Percentiles rank a stretch among this genome's conserved stretches.
Conservation (phyloP, 148 eudicot genomes). For the Rhododendron griersonianum region DNA sequence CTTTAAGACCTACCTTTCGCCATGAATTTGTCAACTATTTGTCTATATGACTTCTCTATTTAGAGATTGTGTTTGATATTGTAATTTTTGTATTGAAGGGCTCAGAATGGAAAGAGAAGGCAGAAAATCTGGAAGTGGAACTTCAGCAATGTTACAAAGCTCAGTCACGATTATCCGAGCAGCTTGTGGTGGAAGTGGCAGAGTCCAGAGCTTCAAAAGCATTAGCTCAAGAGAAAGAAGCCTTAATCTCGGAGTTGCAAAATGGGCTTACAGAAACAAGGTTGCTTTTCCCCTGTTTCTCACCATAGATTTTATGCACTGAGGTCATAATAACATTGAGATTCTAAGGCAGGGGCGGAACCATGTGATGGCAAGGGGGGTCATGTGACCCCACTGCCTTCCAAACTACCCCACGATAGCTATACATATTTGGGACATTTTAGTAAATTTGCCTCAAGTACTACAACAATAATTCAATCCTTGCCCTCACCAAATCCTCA, state of each 20-base stretch:
- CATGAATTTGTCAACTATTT: background rate
- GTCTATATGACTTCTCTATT: background rate
- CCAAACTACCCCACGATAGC: too few relatives aligned
- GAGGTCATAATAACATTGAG: background rate
- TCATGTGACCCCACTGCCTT: too few relatives aligned
- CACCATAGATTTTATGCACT: background rate
- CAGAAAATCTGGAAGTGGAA: constrained; percentile 83
- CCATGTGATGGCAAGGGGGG: too few relatives aligned
- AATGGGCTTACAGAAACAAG: constrained; percentile 60
- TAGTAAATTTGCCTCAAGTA: too few relatives aligned
- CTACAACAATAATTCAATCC: too few relatives aligned
- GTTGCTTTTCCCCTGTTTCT: constrained; percentile 19
- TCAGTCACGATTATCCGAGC: constrained; percentile 84
- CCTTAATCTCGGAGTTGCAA: constrained; percentile 43
- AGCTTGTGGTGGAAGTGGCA: constrained; percentile 93
- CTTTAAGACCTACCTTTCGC: background rate
- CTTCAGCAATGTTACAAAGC: constrained; percentile 98
- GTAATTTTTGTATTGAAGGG: constrained; percentile 42
- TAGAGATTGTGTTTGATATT: constrained; percentile 19
- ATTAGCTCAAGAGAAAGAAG: constrained; percentile 72
- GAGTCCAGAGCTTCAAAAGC: constrained; percentile 77
- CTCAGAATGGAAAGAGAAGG: constrained; percentile 95
- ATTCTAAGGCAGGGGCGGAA: background rate
- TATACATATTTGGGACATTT: too few relatives aligned
- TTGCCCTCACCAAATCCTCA: too few relatives aligned